phyloP scores from a whole-genome alignment of 768 basidiomycete species.

The Leccinum variicolor region DNA sequence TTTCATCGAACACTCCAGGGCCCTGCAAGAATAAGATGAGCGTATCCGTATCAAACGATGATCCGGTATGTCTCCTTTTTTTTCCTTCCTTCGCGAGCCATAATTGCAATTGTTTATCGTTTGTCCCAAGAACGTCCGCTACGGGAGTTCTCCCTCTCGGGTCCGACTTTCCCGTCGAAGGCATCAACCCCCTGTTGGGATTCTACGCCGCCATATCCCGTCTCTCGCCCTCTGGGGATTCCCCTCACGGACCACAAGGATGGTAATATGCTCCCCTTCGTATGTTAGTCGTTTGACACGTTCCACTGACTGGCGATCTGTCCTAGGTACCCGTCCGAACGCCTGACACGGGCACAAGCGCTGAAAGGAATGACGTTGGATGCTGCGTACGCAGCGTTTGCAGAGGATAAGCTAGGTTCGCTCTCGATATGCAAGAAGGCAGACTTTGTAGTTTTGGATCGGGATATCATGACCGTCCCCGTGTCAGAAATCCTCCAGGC shows the following conservation, averaged over 20 bases:
- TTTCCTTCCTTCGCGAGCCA: not conserved
- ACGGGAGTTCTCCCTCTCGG: conserved; percentile 71
- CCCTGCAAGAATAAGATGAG: conserved; percentile 74
- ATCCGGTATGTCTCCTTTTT: conserved; percentile 48
- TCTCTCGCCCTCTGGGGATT: conserved; percentile 60
- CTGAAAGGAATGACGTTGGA: conserved; percentile 90
- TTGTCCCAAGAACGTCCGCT: conserved; percentile 42
- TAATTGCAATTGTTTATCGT: not conserved
- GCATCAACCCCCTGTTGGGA: conserved; percentile 82
- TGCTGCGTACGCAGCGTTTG: conserved; percentile 84
- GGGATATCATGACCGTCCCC: conserved; percentile 71
- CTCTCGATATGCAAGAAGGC: conserved; percentile 77
- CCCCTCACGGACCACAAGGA: conserved; percentile 79
- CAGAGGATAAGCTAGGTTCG: conserved; percentile 68
- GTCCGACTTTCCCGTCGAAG: conserved; percentile 93
- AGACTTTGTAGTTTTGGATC: conserved; percentile 82
- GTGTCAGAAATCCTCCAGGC: conserved; percentile 59
- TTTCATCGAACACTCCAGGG: conserved; percentile 47
- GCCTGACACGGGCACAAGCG: conserved; percentile 77
- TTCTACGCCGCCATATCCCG: conserved; percentile 89
- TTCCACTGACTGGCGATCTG: not conserved
- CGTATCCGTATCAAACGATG: conserved; percentile 86
- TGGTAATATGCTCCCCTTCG: conserved; percentile 60
- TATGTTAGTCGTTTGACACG: not conserved
- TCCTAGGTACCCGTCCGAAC: conserved; percentile 71